A percentile compares a stretch with the other conserved stretches of the same genome.
Conservation (phyloP, 2,329 filamentous ascomycete genomes). For the Corynespora cassiicola region DNA sequence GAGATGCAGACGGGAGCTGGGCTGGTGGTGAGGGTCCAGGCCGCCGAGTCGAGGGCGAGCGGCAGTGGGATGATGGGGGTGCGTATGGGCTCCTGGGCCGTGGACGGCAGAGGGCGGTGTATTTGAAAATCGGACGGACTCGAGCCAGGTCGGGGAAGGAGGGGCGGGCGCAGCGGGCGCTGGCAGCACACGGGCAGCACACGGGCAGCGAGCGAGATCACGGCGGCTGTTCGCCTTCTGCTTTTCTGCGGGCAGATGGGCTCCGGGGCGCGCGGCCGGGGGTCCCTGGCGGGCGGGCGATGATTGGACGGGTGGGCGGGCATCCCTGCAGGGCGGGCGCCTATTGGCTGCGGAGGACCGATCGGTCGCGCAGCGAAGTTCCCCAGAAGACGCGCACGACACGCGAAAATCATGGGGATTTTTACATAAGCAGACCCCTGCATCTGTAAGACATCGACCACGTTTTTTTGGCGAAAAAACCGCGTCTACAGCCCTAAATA, state of each 20-base stretch:
- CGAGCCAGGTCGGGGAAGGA: too few species aligned
- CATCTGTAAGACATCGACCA: slow-evolving; percentile 28
- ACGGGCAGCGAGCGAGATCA: slow-evolving; percentile 23
- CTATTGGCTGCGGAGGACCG: slow-evolving; percentile 6
- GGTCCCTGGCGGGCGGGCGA: slow-evolving; percentile 4
- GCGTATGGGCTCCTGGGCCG: slow-evolving; percentile 2
- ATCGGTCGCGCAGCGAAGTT: slow-evolving; percentile 10
- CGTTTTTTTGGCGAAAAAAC: slow-evolving; percentile 41
- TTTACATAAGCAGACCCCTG: slow-evolving; percentile 31
- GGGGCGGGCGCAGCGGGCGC: slow-evolving; percentile 11
- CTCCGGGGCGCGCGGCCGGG: slow-evolving; percentile 14
- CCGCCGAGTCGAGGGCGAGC: background rate
- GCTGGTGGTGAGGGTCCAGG: slow-evolving; percentile 1
- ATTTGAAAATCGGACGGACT: background rate
- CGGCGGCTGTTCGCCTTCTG: slow-evolving; percentile 36
- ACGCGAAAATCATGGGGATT: slow-evolving; percentile 31
- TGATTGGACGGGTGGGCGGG: slow-evolving; percentile 15
- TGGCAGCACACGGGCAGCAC: slow-evolving; percentile 26
- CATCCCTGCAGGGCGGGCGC: slow-evolving; percentile 11
- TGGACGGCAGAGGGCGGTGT: background rate
- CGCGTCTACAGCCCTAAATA: slow-evolving; percentile 38
- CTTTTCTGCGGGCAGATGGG: slow-evolving; percentile 17
- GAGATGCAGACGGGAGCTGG: slow-evolving; percentile 3
- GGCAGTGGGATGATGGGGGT: background rate
- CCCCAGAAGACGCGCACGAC: slow-evolving; percentile 22